Conservation (phyloP, 805 yeast genomes). For the Suhomyces prunicola region DNA sequence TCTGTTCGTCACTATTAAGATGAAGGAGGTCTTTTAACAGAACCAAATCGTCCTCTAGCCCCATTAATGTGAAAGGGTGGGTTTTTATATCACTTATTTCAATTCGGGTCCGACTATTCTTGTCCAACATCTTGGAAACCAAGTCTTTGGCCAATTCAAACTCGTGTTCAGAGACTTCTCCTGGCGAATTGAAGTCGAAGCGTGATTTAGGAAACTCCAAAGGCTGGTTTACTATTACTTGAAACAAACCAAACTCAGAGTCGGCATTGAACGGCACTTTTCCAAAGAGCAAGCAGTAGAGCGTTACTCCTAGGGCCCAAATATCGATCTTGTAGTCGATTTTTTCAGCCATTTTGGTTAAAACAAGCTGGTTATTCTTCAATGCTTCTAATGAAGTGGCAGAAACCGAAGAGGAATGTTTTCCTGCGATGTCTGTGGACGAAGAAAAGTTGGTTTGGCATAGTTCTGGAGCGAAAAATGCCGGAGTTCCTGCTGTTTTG, state of each 20-base stretch:
- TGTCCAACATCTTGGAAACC: conserved; percentile 57
- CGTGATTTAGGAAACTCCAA: conserved; percentile 52
- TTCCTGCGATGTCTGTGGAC: conserved; percentile 2
- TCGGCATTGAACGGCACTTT: conserved; percentile 85
- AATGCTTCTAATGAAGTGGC: conserved; percentile 21
- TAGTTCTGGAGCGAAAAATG: conserved; percentile 84
- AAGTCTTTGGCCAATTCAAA: conserved; percentile 54
- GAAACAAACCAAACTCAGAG: conserved; percentile 80
- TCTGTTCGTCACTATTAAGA: conserved; percentile 23
- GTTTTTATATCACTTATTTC: conserved; percentile 68
- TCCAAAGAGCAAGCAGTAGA: conserved; percentile 86
- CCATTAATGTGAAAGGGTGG: conserved; percentile 63
- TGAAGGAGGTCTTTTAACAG: conserved; percentile 34
- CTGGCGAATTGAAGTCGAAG: conserved; percentile 36
- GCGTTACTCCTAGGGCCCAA: conserved; percentile 96
- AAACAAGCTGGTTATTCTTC: conserved; percentile 17
- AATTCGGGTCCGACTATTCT: conserved; percentile 66
- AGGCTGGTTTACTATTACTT: conserved; percentile 65
- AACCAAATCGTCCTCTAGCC: conserved; percentile 34
- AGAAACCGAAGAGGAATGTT: conserved; percentile 10
- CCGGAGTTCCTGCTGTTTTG: conserved; percentile 97
- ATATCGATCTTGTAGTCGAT: conserved; percentile 85
- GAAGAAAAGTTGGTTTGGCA: conserved; percentile 56
- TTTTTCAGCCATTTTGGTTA: conserved; percentile 35
- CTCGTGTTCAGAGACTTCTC: conserved; percentile 42